Evolutionary conservation across 2,329 filamentous ascomycete genomes (phyloP), one percentile per base, ranked within the genome.

Genomic region (Botryotinia convoluta): DNA sequence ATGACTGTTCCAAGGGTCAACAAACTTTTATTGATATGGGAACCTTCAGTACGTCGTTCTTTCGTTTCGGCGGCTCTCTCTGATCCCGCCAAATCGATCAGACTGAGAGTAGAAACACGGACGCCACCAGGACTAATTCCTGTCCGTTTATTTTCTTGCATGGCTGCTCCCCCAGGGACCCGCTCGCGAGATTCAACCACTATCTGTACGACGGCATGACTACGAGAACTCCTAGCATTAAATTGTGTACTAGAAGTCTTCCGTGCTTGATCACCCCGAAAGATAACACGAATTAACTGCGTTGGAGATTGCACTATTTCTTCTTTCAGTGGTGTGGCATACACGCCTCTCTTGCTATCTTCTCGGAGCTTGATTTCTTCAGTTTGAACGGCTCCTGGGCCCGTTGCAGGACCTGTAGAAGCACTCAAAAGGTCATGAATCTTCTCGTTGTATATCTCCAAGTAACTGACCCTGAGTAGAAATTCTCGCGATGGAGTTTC

Each of bases 221-320:
- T 98, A 84, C 96, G 93, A 67, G 96, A 99, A 85, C 95, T 98
- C 78, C 95, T 91, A 32, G 95, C 89, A 81, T 99, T 99, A 87
- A 97, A 99, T 80, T 99, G 96, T 0, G 96, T 99, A 82, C 95
- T 97, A 73, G 94, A 94, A 1, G 94, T 97, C 79, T 95, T 88
- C 79, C 96, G 89, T 37, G 95, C 94, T 81, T 97, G 91, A 81
- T 99, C 96, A 79, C 96, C 96, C 72, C 95, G 89, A 54, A 96
- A 95, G 81, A 99, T 99, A 39, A 99, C 96, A 77, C 96, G 90
- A 61, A 99, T 85, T 42, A 99, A 87, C 81, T 99, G 96, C 0
- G 96, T 98, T 2, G 96, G 96, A 78, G 95, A 98, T 83, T 99
- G 96, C 44, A 99, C 96, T 78, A 99, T 99, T 82, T 99, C 96